A percentile compares a stretch with the other conserved stretches of the same genome.
phyloP scores from a whole-genome alignment of 2,329 filamentous ascomycete species.

The Penicillium sp. region DNA sequence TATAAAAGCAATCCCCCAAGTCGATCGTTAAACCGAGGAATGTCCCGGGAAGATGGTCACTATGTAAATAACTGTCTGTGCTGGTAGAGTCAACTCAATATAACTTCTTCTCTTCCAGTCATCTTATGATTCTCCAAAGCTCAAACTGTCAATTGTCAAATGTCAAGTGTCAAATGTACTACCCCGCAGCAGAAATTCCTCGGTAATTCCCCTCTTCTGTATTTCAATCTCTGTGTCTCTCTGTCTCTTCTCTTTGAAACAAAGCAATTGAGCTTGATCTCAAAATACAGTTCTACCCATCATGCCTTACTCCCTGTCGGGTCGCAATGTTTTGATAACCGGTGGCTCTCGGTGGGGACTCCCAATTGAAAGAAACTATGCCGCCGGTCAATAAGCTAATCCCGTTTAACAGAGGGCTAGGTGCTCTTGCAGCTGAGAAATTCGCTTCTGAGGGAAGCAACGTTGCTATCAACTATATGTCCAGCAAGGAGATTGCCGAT shows the following conservation, averaged over 20 bases:
- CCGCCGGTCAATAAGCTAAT: constrained; percentile 2
- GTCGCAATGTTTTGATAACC: constrained; percentile 62
- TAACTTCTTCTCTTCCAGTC: background rate
- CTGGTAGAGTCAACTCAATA: background rate
- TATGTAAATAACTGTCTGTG: background rate
- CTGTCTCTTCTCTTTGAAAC: background rate
- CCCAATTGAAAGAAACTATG: background rate
- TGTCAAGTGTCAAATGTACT: background rate
- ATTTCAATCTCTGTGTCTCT: background rate
- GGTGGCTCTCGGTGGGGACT: constrained; percentile 58
- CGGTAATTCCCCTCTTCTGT: background rate
- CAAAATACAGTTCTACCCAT: background rate
- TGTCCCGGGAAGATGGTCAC: background rate
- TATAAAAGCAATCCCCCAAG: background rate
- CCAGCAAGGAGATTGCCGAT: constrained; percentile 58
- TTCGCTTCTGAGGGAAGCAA: constrained; percentile 68
- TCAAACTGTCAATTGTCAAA: background rate
- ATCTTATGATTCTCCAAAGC: background rate
- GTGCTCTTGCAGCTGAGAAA: constrained; percentile 63
- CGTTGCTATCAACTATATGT: constrained; percentile 71
- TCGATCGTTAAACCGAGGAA: background rate
- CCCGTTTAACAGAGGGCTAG: constrained; percentile 59
- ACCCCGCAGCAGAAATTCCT: background rate
- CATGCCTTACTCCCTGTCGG: constrained; percentile 63
- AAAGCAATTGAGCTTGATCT: background rate